Conservation (phyloP, 2,329 filamentous ascomycete genomes). For the Eutypella sp. region DNA sequence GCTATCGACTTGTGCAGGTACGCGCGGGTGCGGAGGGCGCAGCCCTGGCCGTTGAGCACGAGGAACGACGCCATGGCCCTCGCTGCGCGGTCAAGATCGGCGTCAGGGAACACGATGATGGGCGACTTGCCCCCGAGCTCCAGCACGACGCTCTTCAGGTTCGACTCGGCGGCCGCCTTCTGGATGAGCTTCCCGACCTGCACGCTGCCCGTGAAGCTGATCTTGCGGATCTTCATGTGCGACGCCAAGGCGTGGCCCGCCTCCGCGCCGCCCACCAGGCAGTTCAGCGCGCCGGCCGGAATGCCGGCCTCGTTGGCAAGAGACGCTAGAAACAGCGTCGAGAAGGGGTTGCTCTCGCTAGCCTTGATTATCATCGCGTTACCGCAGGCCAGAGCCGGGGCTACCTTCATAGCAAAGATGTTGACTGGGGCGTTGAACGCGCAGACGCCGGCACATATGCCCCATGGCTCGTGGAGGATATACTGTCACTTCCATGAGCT, state of each 20-base stretch:
- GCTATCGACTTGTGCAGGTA: conserved; percentile 1
- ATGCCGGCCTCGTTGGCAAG: neutral
- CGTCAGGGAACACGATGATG: conserved; percentile 9
- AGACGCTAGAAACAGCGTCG: neutral
- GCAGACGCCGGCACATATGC: conserved; percentile 31
- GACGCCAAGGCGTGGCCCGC: conserved; percentile 11
- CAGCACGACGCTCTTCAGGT: conserved; percentile 14
- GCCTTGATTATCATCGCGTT: conserved; percentile 40
- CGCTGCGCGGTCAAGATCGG: neutral
- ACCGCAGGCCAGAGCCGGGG: conserved; percentile 34
- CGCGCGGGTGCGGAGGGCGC: neutral
- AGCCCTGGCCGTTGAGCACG: conserved; percentile 1
- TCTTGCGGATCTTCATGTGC: conserved; percentile 13
- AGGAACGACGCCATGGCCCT: neutral
- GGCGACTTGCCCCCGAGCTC: conserved; percentile 16
- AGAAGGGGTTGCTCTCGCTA: conserved; percentile 40
- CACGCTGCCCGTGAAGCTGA: conserved; percentile 15
- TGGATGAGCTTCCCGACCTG: conserved; percentile 1
- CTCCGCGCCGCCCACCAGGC: conserved; percentile 8
- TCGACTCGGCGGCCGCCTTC: conserved; percentile 14
- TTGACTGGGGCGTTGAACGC: conserved; percentile 40
- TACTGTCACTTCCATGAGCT: neutral
- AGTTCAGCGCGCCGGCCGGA: neutral
- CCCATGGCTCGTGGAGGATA: neutral
- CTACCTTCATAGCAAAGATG: conserved; percentile 34